Base-by-base conservation (phyloP, 1,139 yeast species). In the Candida tunisiensis region DNA sequence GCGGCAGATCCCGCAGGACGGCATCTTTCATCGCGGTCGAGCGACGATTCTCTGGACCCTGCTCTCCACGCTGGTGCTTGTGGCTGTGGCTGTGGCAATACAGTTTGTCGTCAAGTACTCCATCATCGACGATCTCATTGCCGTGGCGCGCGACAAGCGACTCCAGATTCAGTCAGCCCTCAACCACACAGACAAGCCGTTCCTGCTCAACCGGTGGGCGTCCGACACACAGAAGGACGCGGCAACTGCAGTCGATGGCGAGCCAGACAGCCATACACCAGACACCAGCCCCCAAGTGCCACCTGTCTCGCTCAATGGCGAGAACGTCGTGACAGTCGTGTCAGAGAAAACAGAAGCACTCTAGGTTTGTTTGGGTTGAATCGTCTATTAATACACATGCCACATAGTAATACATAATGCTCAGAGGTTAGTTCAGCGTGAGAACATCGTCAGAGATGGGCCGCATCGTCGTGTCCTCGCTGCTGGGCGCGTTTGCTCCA, bases 1-100 rank as follows among this genome's bases (percentile, higher is more conserved):
- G 5, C 54, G 71, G 33, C 61, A 58, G 32, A 48, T 80, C 15
- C 85, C 91, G 3, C 52, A 51, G 49, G 44, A 60, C 28, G 63
- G 65, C 12, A 44, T 60, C 8, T 37, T 64, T 23, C 44, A 63
- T 42, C 51, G 49, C 28, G 49, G 59, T 28, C 39, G 64, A 23
- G 46, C 62, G 31, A 55, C 63, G 9, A 43, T 71, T 3, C 38
- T 70, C 23, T 52, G 68, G 34, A 50, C 69, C 5, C 49, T 65
- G 1, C 37, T 64, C 3, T 55, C 72, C 14, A 60, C 67, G 11
- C 31, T 71, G 4, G 41, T 63, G 3, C 47, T 74, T 23, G 56
- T 49, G 2, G 16, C 53, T 3, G 28, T 62, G 3, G 63, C 63
- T 2, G 36, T 51, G 10, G 33, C 49, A 4, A 45, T 54, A 2